These are phyloP conservation scores for Ceratocystis destructans DNA, from an alignment of 2,329 filamentous ascomycete genomes.

Conservation along the genomic window DNA sequence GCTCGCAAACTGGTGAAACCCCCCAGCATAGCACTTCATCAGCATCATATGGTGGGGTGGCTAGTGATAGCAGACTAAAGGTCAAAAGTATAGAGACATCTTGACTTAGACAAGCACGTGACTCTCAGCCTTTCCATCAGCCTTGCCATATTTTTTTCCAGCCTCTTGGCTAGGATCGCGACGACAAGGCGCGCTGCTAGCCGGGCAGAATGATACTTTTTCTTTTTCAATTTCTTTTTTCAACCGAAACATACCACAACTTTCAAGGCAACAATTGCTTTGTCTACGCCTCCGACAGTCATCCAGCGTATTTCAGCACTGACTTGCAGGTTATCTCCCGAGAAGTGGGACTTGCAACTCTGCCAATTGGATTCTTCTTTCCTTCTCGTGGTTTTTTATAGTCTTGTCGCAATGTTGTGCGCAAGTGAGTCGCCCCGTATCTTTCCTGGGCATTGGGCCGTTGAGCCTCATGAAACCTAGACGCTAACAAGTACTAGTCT, in stretches of 20 bases:
- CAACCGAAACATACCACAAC: background rate
- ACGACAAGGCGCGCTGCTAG: background rate
- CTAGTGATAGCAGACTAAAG: background rate
- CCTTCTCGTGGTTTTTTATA: background rate
- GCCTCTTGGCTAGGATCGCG: slow-evolving; percentile 16
- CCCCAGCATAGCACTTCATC: too few relatives aligned
- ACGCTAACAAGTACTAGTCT: slow-evolving; percentile 46
- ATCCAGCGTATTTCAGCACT: background rate
- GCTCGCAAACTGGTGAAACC: too few relatives aligned
- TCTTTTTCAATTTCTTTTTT: background rate
- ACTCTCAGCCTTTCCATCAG: slow-evolving; percentile 20
- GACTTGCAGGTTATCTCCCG: background rate
- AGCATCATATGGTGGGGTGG: too few relatives aligned
- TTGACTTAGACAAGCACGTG: slow-evolving; percentile 8
- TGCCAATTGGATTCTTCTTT: background rate
- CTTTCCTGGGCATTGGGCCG: too few relatives aligned
- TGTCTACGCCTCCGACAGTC: background rate
- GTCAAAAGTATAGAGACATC: background rate
- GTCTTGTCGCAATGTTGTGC: slow-evolving; percentile 33
- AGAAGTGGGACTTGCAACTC: background rate
- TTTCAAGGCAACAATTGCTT: background rate
- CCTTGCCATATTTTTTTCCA: slow-evolving; percentile 17
- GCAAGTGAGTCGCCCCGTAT: slow-evolving; percentile 29
- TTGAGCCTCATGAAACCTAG: too few relatives aligned
- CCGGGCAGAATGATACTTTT: background rate